Conservation (phyloP, 2,329 filamentous ascomycete species). For the Microsporum ferrugineum region DNA sequence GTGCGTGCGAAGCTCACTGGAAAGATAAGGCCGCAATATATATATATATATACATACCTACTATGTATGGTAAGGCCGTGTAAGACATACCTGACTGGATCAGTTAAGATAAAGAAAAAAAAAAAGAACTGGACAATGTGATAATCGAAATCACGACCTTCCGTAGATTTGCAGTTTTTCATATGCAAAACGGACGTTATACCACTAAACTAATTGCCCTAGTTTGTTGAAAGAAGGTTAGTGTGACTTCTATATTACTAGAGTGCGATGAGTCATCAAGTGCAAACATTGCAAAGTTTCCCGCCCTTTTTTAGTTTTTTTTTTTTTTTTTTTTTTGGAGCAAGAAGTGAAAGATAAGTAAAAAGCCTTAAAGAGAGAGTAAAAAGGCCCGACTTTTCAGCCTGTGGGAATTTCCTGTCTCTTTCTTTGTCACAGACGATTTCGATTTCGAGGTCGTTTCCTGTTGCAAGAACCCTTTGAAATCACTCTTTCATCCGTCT, state of each 20-base stretch:
- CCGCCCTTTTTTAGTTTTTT: background rate
- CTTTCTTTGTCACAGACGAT: background rate
- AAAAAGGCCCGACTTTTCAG: background rate
- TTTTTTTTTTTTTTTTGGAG: background rate
- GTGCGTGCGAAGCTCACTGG: too few relatives aligned
- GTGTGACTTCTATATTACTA: too few relatives aligned
- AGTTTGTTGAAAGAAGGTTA: too few relatives aligned
- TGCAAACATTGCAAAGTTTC: constrained; percentile 2
- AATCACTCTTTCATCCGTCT: background rate
- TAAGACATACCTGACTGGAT: background rate
- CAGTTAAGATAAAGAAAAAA: constrained; percentile 3
- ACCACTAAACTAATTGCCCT: constrained; percentile 19
- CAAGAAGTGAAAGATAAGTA: background rate
- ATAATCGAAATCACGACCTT: constrained; percentile 22
- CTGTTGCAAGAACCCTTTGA: background rate
- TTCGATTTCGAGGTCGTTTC: background rate
- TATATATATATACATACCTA: background rate
- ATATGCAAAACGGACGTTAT: constrained; percentile 22
- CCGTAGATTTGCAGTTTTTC: constrained; percentile 11
- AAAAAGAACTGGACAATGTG: constrained; percentile 16
- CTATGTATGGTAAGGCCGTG: background rate
- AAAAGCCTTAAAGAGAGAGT: background rate
- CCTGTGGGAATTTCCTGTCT: background rate
- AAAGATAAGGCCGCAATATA: background rate
- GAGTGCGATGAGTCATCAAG: background rate